These are phyloP conservation scores for Kondoa subrosea DNA, from an alignment of 768 basidiomycete genomes.

Conservation along the genomic window DNA sequence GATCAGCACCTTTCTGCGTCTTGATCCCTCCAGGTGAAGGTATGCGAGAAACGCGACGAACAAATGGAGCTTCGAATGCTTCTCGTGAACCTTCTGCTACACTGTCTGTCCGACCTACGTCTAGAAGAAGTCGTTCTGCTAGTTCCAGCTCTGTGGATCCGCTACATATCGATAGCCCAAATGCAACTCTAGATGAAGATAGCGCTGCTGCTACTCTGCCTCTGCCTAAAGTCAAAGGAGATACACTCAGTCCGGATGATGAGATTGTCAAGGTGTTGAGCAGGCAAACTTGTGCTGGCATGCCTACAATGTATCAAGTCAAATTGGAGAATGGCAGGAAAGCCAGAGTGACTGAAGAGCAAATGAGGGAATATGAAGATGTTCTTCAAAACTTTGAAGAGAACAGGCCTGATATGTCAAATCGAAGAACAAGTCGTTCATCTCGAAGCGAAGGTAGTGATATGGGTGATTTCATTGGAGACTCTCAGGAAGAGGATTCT, in stretches of 20 bases:
- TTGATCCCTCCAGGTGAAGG: not conserved
- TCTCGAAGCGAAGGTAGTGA: not conserved
- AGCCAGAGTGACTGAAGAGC: constrained; percentile 14
- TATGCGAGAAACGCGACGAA: not conserved
- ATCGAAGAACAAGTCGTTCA: constrained; percentile 3
- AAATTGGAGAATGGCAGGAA: constrained; percentile 5
- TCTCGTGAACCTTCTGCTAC: not conserved
- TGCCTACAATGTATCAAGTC: constrained; percentile 11
- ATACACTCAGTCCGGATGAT: constrained; percentile 8
- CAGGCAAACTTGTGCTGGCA: not conserved
- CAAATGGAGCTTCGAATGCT: not conserved
- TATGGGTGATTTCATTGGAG: not conserved
- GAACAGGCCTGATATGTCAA: not conserved
- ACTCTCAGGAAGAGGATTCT: not conserved
- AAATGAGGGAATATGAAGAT: constrained; percentile 11
- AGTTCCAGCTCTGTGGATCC: not conserved
- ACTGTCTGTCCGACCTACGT: not conserved
- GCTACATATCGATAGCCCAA: not conserved
- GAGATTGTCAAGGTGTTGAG: constrained; percentile 15
- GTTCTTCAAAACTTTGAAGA: constrained; percentile 11
- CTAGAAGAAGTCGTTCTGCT: not conserved
- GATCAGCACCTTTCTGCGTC: not conserved
- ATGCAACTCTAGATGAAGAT: not conserved
- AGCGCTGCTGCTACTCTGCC: not conserved
- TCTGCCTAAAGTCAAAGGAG: constrained; percentile 8